Base-by-base conservation (phyloP, 306 rosid species). In the Geum urbanum region DNA sequence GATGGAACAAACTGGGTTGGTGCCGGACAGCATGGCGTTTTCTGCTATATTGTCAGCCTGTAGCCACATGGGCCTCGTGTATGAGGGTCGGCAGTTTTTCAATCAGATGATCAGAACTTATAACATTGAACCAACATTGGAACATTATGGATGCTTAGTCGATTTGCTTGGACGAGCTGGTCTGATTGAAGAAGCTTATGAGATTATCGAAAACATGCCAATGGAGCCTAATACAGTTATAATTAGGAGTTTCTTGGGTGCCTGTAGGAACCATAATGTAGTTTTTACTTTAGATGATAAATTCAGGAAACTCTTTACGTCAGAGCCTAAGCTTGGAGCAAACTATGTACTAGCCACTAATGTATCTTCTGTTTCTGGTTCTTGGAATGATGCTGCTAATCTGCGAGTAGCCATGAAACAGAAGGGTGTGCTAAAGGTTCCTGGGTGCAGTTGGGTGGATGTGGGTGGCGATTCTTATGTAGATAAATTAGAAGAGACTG, bases 151-250 rank as follows among this genome's bases (percentile, higher is more conserved):
- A 60, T 87, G 92, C 82, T 77, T 83, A 77, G 81, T 87, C 56
- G 92, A 87, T 65, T 79, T 87, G 82, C 78, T 83, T 54, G 90
- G 86, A 73, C 85, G 92, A 83, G 85, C 85, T 67, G 88, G 92
- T 57, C 63, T 85, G 80, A 75, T 81, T 40, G 60, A 75, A 68
- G 86, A 87, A 72, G 90, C 86, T 45, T 71, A 83, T 75, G 79
- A 77, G 66, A 53, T 78, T 59, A 80, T 85, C 79, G 76, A 76
- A 82, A 77, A 47, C 64, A 85, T 85, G 90, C 84, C 87, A 8
- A 3, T 81, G 77, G 84, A 81, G 55, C 83, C 87, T 19, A 85
- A 88, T 68, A 75, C 74, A 56, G 80, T 88, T n/a, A 78, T 83
- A 52, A 13, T 83, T 62, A 80, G 87, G 83, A 83, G 85, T 80